Conservation (phyloP, 2,329 filamentous ascomycete species). For the Ceratocystis smalleyi region DNA sequence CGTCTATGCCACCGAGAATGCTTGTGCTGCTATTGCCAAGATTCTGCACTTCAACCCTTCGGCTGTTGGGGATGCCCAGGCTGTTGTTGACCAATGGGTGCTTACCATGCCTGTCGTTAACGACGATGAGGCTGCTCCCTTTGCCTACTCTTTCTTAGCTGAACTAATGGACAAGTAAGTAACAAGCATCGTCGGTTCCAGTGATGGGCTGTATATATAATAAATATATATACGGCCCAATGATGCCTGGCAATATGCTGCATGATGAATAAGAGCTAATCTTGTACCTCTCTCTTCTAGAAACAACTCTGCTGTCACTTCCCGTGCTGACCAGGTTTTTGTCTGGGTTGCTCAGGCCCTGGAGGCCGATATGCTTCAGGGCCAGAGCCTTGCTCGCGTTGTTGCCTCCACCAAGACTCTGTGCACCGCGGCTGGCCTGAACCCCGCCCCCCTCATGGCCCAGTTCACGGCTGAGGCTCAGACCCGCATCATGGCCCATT, state of each 20-base stretch:
- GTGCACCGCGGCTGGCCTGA: constrained; percentile 55
- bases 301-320: constrained; percentile 67
- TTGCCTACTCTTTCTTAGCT: constrained; percentile 81
- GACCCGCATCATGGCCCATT: constrained; percentile 62
- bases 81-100: constrained; percentile 72
- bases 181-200: constrained; percentile 20
- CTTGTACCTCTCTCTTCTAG: constrained; percentile 32
- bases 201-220: background rate
- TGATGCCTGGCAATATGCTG: background rate
- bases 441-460: constrained; percentile 59
- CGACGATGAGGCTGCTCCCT: constrained; percentile 93
- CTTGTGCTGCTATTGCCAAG: constrained; percentile 90
- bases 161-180: constrained; percentile 87
- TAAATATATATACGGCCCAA: background rate
- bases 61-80: constrained; percentile 60
- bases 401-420: constrained; percentile 65
- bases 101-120: constrained; percentile 82
- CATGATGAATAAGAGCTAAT: background rate
- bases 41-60: constrained; percentile 78
- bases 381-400: constrained; percentile 63
- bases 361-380: constrained; percentile 78
- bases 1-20: constrained; percentile 94
- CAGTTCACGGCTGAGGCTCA: constrained; percentile 69
- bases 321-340: constrained; percentile 68
- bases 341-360: constrained; percentile 74